Evolutionary conservation across 768 basidiomycete species (phyloP), one percentile per base, ranked within the genome.

Genomic region (Daedaleopsis nitida): DNA sequence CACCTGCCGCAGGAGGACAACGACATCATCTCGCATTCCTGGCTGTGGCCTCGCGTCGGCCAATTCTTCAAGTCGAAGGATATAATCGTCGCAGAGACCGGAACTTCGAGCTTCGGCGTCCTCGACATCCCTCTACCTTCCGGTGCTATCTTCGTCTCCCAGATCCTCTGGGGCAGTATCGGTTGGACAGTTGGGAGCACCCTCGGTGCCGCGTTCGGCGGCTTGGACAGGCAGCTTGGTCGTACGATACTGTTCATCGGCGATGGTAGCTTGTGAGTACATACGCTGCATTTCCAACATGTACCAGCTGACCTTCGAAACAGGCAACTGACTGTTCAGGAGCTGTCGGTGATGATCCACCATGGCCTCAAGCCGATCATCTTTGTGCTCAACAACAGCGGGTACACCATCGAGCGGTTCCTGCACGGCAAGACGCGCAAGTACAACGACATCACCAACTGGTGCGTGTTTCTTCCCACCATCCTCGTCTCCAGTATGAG

Each of bases 141-240:
- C n/a, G 80, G 84, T 48, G 77, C 86, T 0, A 73, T 86, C 5
- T 85, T 88, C 59, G 62, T 93, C 42, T 84, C 81, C 62, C 93
- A 95, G 74, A 85, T 96, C 53, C 75, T 97, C 6, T 97, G 91
- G 88, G 95, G 96, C 52, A 89, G 88, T 60, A 97, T 98, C 65
- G 96, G 96, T 0, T 97, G 89, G 88, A 86, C 89, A 17, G 85
- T 90, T 43, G 92, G 92, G 77, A 83, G 84, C 48, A 81, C 84
- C 17, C 81, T 95, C 0, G 94, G 94, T 35, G 89, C 88, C 7
- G 89, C 92, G 3, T 77, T 96, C 35, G 96, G 91, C 2, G 94
- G 88, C 2, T 77, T 80, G 43, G 91, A 95, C 51, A 68, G 76
- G 11, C 76, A 78, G 5, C 75, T 85, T 44, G 80, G 85, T 5